phyloP scores from a whole-genome alignment of 768 basidiomycete genomes.

The Coprinopsis marcescibilis region DNA sequence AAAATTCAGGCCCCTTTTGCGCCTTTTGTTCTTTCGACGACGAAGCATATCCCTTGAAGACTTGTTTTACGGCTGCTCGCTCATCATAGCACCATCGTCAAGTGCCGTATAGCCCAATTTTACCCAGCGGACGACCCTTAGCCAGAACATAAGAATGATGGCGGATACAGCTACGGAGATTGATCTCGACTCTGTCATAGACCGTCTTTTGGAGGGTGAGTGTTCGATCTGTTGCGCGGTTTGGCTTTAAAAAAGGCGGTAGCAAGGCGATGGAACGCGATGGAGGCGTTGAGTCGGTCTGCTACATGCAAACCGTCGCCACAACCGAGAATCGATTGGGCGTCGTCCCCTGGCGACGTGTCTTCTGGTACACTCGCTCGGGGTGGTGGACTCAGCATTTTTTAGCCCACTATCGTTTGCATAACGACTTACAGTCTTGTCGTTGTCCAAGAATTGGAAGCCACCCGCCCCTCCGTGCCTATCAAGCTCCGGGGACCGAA shows the following conservation, averaged over 20 bases:
- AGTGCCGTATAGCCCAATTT: too few relatives aligned
- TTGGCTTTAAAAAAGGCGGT: neutral
- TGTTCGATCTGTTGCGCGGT: constrained; percentile 7
- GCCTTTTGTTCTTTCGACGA: constrained; percentile 4
- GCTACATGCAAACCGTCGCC: constrained; percentile 1
- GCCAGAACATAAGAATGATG: constrained; percentile 34
- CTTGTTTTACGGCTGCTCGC: constrained; percentile 4
- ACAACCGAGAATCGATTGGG: constrained; percentile 5
- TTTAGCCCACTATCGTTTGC: neutral
- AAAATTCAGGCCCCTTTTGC: constrained; percentile 14
- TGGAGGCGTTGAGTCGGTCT: neutral
- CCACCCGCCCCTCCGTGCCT: constrained; percentile 7
- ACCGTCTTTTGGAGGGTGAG: constrained; percentile 93
- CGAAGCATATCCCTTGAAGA: constrained; percentile 9
- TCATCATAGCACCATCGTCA: too few relatives aligned
- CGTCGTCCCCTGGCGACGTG: constrained; percentile 8
- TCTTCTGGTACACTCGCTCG: neutral
- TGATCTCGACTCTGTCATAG: constrained; percentile 99
- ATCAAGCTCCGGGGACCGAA: constrained; percentile 2
- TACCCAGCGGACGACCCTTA: constrained; percentile 14
- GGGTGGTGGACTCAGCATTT: neutral
- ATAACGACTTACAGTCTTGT: neutral
- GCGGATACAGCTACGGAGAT: constrained; percentile 85
- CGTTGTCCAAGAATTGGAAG: neutral
- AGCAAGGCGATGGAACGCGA: constrained; percentile 8